Percentiles rank a stretch among this genome's conserved stretches.
Conservation (phyloP, 331 rosid species). For the Malus hybrid region DNA sequence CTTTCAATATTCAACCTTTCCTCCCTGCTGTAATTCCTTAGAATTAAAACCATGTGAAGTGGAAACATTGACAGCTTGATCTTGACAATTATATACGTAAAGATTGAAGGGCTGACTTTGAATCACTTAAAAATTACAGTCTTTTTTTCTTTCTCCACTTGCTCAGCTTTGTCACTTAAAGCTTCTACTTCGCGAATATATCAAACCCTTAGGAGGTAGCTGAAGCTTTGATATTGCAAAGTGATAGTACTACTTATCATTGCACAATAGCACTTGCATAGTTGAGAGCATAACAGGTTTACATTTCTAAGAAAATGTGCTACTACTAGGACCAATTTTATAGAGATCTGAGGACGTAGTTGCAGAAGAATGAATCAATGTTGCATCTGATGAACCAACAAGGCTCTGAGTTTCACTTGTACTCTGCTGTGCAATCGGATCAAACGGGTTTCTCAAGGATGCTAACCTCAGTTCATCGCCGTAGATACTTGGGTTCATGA, state of each 20-base stretch:
- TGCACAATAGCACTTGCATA: neutral
- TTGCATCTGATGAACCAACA: neutral
- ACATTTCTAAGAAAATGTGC: neutral
- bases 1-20: neutral
- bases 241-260: neutral
- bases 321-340: neutral
- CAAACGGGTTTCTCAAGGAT: slow-evolving; percentile 8
- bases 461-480: slow-evolving; percentile 6
- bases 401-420: neutral
- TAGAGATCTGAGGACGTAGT: slow-evolving; percentile 1
- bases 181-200: neutral
- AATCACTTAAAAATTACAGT: neutral
- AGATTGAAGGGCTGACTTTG: neutral
- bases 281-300: neutral
- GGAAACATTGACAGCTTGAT: neutral
- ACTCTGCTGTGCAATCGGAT: neutral
- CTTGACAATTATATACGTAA: neutral
- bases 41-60: neutral
- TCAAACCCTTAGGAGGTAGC: neutral
- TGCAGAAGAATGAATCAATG: neutral
- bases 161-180: neutral
- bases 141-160: neutral
- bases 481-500: slow-evolving; percentile 10
- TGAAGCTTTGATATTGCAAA: neutral
- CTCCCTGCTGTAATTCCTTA: neutral